phyloP scores from a whole-genome alignment of 495 filamentous ascomycete genomes.

The Talaromyces borbonicus region DNA sequence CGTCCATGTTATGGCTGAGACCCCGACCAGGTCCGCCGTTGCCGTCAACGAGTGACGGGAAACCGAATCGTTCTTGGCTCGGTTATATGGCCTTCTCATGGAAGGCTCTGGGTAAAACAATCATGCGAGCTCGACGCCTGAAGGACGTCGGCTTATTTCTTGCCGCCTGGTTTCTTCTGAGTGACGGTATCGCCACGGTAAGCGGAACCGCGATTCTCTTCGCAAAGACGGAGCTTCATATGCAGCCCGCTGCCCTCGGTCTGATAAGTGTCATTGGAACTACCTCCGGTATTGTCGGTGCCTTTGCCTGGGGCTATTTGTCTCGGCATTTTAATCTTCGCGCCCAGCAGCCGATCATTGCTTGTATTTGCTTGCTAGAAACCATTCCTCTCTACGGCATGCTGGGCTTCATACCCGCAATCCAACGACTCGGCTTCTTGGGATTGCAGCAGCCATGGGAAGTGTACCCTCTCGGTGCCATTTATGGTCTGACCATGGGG shows the following conservation, averaged over 20 bases:
- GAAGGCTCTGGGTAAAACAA: conserved; percentile 72
- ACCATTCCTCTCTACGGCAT: conserved; percentile 87
- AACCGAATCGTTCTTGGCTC: conserved; percentile 35
- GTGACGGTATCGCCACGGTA: conserved; percentile 88
- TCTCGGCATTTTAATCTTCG: conserved; percentile 53
- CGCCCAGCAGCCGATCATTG: conserved; percentile 80
- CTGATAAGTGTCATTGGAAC: conserved; percentile 91
- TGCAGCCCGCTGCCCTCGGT: conserved; percentile 80
- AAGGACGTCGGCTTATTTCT: conserved; percentile 85
- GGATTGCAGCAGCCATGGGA: conserved; percentile 92
- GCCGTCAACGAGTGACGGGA: conserved; percentile 21
- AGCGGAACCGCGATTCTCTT: conserved; percentile 93
- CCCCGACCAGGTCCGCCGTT: conserved; percentile 83
- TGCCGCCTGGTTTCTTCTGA: conserved; percentile 86
- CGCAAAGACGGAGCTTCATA: conserved; percentile 85
- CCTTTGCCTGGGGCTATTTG: conserved; percentile 79
- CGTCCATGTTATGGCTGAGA: conserved; percentile 81
- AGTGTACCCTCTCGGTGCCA: conserved; percentile 84
- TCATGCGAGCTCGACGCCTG: conserved; percentile 65
- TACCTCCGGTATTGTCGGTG: conserved; percentile 69
- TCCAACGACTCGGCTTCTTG: conserved; percentile 62
- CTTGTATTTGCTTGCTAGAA: conserved; percentile 83
- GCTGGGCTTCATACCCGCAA: conserved; percentile 76
- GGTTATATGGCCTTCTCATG: conserved; percentile 72
- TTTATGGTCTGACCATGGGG: conserved; percentile 90